phyloP scores from a whole-genome alignment of 148 eudicot genomes.

The Silene uniflora region DNA sequence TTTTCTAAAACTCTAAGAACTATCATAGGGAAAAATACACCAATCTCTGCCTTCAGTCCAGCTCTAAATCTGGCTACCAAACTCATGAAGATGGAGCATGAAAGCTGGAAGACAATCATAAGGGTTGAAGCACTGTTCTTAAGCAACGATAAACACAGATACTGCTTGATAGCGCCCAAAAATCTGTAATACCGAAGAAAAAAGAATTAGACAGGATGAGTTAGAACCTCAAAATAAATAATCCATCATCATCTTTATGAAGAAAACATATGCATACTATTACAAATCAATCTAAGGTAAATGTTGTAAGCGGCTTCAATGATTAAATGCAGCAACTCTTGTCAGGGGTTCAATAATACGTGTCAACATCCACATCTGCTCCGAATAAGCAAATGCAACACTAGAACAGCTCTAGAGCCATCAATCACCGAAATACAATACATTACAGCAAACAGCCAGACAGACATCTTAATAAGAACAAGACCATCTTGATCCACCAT shows the following conservation, averaged over 20 bases:
- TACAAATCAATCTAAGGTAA: neutral
- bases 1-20: slow-evolving; percentile 96
- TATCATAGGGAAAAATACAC: slow-evolving; percentile 98
- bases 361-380: neutral
- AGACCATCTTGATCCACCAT: neutral
- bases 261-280: neutral
- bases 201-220: neutral
- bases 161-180: slow-evolving; percentile 96
- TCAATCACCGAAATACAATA: neutral
- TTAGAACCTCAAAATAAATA: neutral
- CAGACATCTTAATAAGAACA: neutral
- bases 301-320: neutral
- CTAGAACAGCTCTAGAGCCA: neutral
- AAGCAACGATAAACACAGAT: slow-evolving; percentile 88
- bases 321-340: neutral
- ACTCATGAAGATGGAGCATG: slow-evolving; percentile 98
- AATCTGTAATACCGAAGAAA: slow-evolving; percentile 50
- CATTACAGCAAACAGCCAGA: neutral
- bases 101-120: slow-evolving; percentile 98
- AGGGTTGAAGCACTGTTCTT: slow-evolving; percentile 97
- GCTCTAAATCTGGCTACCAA: slow-evolving; percentile 97
- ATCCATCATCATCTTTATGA: neutral
- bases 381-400: neutral
- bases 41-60: slow-evolving; percentile 99
- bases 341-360: neutral